Base-by-base conservation (phyloP, 768 basidiomycete genomes). In the Phaffia tasmanica region DNA sequence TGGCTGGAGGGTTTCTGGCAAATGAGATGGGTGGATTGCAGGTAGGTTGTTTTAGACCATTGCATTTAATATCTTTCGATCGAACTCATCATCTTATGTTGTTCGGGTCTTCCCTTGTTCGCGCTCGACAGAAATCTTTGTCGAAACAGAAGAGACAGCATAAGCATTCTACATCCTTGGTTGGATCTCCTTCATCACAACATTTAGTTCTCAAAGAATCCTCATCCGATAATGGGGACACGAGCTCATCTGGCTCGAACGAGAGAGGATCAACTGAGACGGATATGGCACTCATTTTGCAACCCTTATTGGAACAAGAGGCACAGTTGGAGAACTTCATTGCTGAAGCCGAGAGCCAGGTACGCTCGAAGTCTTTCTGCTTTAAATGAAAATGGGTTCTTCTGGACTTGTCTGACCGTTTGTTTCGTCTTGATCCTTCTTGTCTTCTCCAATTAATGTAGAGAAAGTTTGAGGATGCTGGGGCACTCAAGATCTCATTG, bases 381-480 rank as follows among this genome's bases (percentile, higher is more conserved):
- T 23, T 51, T 16, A 51, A 16, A 51, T 23, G n/a, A n/a, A n/a
- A n/a, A n/a, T n/a, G n/a, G n/a, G n/a, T n/a, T n/a, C n/a, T n/a
- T n/a, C n/a, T n/a, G n/a, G n/a, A n/a, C n/a, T n/a, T n/a, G n/a
- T n/a, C n/a, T n/a, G n/a, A n/a, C n/a, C n/a, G n/a, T n/a, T n/a
- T n/a, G n/a, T n/a, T n/a, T n/a, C n/a, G n/a, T n/a, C n/a, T n/a
- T 29, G 53, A 23, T 54, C 15, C 15, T 54, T 54, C n/a, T 54
- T 5, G 4, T 23, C 9, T 4, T 54, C 53, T 15, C 15, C n/a
- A 16, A 54, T 23, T 85, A 76, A 82, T 84, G 1, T 86, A 86
- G 71, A 81, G 94, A 53, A 98, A 98, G 77, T 97, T 98, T 70
- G 94, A 98, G 76, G 95, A 99, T 73, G 87, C 87, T 18, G 87